Evolutionary conservation across 2,329 filamentous ascomycete species (phyloP), one percentile per base, ranked within the genome.

Genomic region (Stemphylium beticola): DNA sequence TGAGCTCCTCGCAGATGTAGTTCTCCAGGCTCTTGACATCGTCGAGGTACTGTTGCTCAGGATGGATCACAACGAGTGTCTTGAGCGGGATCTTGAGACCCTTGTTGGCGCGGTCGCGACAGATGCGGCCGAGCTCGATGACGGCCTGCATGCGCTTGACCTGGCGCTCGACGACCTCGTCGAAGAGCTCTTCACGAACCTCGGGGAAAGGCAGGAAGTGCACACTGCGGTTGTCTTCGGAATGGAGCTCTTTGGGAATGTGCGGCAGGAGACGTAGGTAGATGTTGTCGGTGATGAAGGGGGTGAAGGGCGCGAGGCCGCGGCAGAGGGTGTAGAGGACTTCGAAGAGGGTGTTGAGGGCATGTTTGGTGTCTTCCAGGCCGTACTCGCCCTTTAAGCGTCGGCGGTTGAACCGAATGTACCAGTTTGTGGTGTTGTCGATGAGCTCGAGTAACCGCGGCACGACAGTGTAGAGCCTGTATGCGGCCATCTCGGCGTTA

Each of bases 401-500:
- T 75, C 90, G 90, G 49, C 93, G 85, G 81, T 97, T 97, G 81
- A 96, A 96, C 57, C 92, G 86, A 74, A 97, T 97, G 78, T 97
- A 97, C 93, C 93, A 97, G 77, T 98, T 98, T n/a, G 93, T 97
- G 4, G 91, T 92, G 77, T 96, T 92, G 69, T 97, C 93, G 62
- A 97, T 96, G 68, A 96, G 84, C 71, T 84, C 84, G n/a, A 96
- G 83, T 56, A 98, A 79, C 60, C 90, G 85, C 7, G 93, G 93
- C 39, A 96, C 92, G 39, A 98, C 93, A 1, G 93, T 98, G 77
- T 97, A 98, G 26, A 81, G 67, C 53, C 67, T 76, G 83, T 84
- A 82, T 81, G 86, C 87, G 47, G 83, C 83, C 93, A 98, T 98
- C 78, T 98, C 93, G 66, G 90, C 82, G 72, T 98, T 93, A 48